Evolutionary conservation across 345 rosid genomes (phyloP).

Genomic region (Camelina hispida): DNA sequence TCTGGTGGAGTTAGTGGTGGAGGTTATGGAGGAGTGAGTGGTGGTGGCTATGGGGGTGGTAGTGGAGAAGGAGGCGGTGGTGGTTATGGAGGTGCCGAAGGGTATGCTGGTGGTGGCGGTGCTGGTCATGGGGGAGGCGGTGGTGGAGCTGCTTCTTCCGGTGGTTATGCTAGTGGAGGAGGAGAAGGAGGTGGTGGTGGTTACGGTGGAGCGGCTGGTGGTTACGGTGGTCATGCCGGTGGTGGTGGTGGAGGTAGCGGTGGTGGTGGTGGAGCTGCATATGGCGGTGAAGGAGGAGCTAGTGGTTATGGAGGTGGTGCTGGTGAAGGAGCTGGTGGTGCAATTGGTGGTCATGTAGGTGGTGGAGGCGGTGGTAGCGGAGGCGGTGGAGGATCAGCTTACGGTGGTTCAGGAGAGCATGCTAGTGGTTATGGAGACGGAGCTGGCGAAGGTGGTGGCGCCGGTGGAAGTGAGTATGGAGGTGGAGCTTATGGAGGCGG

Average conservation of each 20-base stretch:
- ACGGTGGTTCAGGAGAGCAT: constrained; percentile 42
- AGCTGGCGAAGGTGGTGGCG: constrained; percentile 47
- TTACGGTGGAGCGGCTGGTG: constrained; percentile 51
- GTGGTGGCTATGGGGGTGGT: constrained; percentile 44
- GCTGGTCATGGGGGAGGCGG: constrained; percentile 49
- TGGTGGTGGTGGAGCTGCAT: constrained; percentile 42
- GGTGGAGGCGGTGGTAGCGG: constrained; percentile 49
- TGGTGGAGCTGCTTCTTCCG: constrained; percentile 46
- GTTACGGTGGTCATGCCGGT: constrained; percentile 43
- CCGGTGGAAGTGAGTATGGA: constrained; percentile 37
- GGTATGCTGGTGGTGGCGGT: constrained; percentile 42
- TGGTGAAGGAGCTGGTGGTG: constrained; percentile 42
- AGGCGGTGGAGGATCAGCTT: constrained; percentile 42
- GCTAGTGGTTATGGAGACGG: constrained; percentile 47
- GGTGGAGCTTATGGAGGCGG: constrained; percentile 40
- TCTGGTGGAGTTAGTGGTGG: constrained; percentile 45
- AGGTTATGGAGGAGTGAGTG: constrained; percentile 44
- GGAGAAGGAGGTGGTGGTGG: constrained; percentile 50
- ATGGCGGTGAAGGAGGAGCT: constrained; percentile 30
- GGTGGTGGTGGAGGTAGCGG: constrained; percentile 46
- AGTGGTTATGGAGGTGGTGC: constrained; percentile 41
- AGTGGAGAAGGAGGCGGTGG: constrained; percentile 49
- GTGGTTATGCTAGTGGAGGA: constrained; percentile 49
- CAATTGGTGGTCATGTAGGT: constrained; percentile 42
- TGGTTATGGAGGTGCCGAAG: constrained; percentile 50